Base-by-base conservation (phyloP, 108 stramenopile genomes). In the Chaetoceros muelleri region DNA sequence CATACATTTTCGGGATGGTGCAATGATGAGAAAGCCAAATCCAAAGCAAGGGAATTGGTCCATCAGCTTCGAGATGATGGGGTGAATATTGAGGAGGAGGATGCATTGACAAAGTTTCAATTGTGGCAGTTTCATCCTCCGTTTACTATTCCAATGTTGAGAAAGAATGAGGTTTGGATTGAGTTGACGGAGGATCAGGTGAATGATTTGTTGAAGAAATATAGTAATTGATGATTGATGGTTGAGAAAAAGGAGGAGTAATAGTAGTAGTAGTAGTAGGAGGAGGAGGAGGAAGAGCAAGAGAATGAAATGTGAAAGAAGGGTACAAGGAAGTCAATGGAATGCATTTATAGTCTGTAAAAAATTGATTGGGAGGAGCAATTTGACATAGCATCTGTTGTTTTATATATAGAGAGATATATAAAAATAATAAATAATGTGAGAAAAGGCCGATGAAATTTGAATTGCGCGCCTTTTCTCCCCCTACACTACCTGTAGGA, bases 41-140 rank as follows among this genome's bases (percentile, higher is more conserved):
- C 70, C 49, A 61, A 65, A 55, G 89, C 85, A 0, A 31, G 44
- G 27, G 57, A 45, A 8, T 57, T 87, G 53, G 75, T 70, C 1
- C 26, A 44, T 17, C 80, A 84, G 34, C 48, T 93, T 21, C 70
- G 56, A 22, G 48, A 60, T 27, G 92, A 87, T 46, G 81, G 82
- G 34, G 70, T 84, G 0, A 48, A 67, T 0, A 74, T 85, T 24
- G 67, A 62, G 0, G 69, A 78, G 27, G 85, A 86, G 16, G 65
- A 60, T 34, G 79, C 67, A 0, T 29, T 77, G 29, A 55, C 64
- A 29, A 18, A 78, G 21, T 90, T 61, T 57, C 74, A 84, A 49
- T 82, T 81, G 56, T 87, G 85, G 82, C 85, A 84, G 28, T 94
- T 82, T 65, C 87, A 94, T 57, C 88, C 93, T 18, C 93, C 93